Conservation (phyloP, 1,284 basidiomycete genomes). For the Apiotrichum porosum region DNA sequence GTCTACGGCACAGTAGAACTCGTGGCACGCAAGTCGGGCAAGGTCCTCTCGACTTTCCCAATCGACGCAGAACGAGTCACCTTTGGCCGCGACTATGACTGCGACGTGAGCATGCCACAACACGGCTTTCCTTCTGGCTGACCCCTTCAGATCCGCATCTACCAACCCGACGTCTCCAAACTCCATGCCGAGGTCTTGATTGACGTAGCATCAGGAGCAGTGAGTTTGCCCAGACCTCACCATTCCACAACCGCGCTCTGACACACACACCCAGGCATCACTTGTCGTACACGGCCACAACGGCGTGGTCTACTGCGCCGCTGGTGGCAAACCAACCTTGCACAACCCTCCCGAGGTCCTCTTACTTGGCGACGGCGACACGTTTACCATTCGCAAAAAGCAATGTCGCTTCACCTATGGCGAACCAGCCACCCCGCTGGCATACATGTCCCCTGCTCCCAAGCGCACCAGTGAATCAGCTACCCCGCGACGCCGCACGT, state of each 20-base stretch:
- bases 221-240: conserved; percentile 14
- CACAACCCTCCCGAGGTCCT: conserved; percentile 25
- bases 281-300: conserved; percentile 37
- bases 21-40: conserved; percentile 30
- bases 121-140: not conserved
- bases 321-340: conserved; percentile 5
- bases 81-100: conserved; percentile 39
- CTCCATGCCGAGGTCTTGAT: conserved; percentile 44
- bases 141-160: conserved; percentile 40
- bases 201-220: conserved; percentile 32
- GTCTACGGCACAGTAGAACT: conserved; percentile 3
- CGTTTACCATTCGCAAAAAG: conserved; percentile 41
- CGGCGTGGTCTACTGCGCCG: conserved; percentile 26
- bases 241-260: not conserved
- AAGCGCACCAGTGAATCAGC: not conserved
- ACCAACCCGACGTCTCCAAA: conserved; percentile 44
- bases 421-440: not conserved
- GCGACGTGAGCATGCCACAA: conserved; percentile 29
- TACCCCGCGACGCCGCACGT: conserved; percentile 18
- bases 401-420: conserved; percentile 44
- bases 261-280: conserved; percentile 26
- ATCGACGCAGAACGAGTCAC: conserved; percentile 37
- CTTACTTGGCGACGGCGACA: conserved; percentile 31
- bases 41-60: conserved; percentile 27
- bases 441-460: conserved; percentile 2